These are phyloP conservation scores for Yueomyces sp. DNA, from an alignment of 805 yeast genomes.

Conservation along the genomic window DNA sequence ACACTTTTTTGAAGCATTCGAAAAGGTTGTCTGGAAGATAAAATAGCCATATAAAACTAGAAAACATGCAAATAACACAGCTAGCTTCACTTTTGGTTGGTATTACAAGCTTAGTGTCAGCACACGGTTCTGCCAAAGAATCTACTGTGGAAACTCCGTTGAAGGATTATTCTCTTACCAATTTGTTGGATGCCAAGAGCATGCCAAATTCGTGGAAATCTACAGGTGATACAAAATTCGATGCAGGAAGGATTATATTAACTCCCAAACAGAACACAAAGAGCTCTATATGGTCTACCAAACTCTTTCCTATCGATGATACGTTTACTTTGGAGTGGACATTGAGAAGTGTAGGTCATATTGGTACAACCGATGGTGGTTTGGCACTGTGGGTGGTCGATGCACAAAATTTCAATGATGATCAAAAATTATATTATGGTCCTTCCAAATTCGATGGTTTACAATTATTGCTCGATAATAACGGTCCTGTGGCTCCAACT, in stretches of 20 bases:
- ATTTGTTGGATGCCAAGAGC: too few species aligned
- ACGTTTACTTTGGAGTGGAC: slow-evolving; percentile 49
- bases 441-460: slow-evolving; percentile 53
- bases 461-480: slow-evolving; percentile 42
- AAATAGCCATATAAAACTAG: too few species aligned
- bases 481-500: slow-evolving; percentile 34
- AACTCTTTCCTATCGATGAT: slow-evolving; percentile 20
- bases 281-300: slow-evolving; percentile 36
- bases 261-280: slow-evolving; percentile 30
- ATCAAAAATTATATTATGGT: slow-evolving; percentile 35
- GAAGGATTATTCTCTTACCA: too few species aligned
- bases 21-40: too few species aligned
- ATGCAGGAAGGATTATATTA: slow-evolving; percentile 40
- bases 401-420: slow-evolving; percentile 13
- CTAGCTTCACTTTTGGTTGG: too few species aligned
- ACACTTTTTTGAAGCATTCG: too few species aligned
- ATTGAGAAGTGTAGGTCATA: slow-evolving; percentile 45
- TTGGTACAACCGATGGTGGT: slow-evolving; percentile 41
- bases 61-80: too few species aligned
- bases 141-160: too few species aligned
- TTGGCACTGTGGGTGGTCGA: slow-evolving; percentile 41
- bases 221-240: slow-evolving; percentile 26
- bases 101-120: too few species aligned
- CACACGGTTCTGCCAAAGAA: too few species aligned
- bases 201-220: too few species aligned